Evolutionary conservation across 192 early-diverging fungal genomes (phyloP).

Genomic region (Kappamyces sp.): DNA sequence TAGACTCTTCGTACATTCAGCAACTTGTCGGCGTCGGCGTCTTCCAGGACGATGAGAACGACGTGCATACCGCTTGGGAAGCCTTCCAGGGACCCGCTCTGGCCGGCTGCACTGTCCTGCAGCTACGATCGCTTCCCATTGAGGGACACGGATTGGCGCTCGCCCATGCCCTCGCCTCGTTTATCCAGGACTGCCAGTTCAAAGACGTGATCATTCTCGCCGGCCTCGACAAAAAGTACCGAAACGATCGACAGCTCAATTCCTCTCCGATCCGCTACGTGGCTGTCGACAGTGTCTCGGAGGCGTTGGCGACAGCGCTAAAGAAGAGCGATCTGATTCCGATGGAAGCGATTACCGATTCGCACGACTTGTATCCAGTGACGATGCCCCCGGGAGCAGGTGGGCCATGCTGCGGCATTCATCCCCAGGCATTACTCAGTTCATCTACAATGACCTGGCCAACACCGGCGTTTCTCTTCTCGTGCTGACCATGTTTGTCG

Average conservation of each 20-base stretch:
- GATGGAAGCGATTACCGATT: slow-evolving; percentile 2
- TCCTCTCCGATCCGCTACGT: background rate
- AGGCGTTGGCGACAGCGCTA: background rate
- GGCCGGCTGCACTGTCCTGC: slow-evolving; percentile 1
- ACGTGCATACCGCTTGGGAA: too few species aligned
- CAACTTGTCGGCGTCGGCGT: too few species aligned
- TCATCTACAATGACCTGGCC: background rate
- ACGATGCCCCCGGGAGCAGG: slow-evolving; percentile 8
- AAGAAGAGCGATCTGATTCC: background rate
- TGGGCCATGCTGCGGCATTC: background rate
- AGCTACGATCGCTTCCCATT: background rate
- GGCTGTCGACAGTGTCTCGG: background rate
- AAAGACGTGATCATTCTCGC: slow-evolving; percentile 8
- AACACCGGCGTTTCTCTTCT: background rate
- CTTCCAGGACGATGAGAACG: too few species aligned
- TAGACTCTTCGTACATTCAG: too few species aligned
- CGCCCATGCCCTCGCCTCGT: slow-evolving; percentile 4
- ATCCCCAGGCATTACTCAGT: background rate
- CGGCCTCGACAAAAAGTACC: slow-evolving; percentile 1
- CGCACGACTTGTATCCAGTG: background rate
- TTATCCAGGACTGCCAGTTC: background rate
- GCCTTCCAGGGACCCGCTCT: too few species aligned
- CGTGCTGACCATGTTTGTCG: slow-evolving; percentile 3
- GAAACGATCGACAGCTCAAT: slow-evolving; percentile 3
- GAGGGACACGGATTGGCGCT: slow-evolving; percentile 5